Evolutionary conservation across 495 filamentous ascomycete genomes (phyloP).

Genomic region (Paragyromitra xinjiangensis): DNA sequence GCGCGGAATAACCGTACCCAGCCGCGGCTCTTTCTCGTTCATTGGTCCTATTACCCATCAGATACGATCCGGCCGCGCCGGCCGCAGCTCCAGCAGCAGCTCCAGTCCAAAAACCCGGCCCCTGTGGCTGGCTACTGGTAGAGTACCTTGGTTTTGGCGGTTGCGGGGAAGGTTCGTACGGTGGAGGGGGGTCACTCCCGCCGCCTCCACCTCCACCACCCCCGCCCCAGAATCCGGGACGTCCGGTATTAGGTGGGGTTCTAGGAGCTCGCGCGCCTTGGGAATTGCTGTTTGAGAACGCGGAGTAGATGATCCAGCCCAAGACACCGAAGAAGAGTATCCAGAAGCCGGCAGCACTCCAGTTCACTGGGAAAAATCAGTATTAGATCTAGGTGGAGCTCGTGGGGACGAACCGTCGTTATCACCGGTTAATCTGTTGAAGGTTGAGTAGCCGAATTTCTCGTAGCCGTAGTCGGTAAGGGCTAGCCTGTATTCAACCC

Average conservation of each 20-base stretch:
- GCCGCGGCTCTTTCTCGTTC: conserved; percentile 38
- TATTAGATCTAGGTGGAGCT: neutral
- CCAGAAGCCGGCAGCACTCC: conserved; percentile 55
- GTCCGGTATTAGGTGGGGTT: conserved; percentile 52
- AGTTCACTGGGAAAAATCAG: conserved; percentile 29
- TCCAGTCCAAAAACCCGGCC: conserved; percentile 89
- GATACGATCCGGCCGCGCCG: conserved; percentile 75
- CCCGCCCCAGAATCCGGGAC: conserved; percentile 58
- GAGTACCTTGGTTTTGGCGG: conserved; percentile 50
- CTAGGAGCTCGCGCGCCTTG: neutral
- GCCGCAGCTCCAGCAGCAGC: conserved; percentile 75
- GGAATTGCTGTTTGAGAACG: conserved; percentile 53
- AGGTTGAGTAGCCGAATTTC: conserved; percentile 65
- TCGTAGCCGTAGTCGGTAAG: conserved; percentile 83
- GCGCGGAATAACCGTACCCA: conserved; percentile 30
- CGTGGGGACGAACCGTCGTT: conserved; percentile 46
- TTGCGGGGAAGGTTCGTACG: conserved; percentile 61
- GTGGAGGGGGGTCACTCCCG: conserved; percentile 67
- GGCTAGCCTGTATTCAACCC: conserved; percentile 85
- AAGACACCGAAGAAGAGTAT: conserved; percentile 61
- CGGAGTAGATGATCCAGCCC: conserved; percentile 65
- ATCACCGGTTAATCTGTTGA: conserved; percentile 27
- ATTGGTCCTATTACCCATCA: conserved; percentile 64
- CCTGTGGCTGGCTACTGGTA: conserved; percentile 67
- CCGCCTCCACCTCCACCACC: conserved; percentile 64